Evolutionary conservation across 2,329 filamentous ascomycete species (phyloP).

Genomic region (Pseudocercospora pini-densiflorae): DNA sequence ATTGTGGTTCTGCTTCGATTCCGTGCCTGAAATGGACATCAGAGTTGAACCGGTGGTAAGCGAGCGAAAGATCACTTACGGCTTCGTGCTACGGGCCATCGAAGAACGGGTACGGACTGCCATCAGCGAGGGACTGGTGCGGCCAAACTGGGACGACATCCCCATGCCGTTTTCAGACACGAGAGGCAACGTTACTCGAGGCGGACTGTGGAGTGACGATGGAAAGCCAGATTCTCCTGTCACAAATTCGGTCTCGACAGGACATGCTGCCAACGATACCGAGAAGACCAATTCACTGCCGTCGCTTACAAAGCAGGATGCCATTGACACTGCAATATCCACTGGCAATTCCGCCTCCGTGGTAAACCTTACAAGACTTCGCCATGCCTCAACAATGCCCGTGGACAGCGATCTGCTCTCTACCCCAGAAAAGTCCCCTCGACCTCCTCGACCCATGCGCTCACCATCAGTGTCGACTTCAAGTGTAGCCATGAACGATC

Average conservation of each 20-base stretch:
- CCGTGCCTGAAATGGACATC: constrained; percentile 92
- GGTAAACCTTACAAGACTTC: constrained; percentile 13
- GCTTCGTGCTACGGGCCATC: constrained; percentile 87
- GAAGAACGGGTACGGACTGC: constrained; percentile 95
- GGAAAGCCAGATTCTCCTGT: constrained; percentile 28
- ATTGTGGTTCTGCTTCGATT: constrained; percentile 93
- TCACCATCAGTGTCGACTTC: constrained; percentile 36
- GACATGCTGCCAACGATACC: constrained; percentile 19
- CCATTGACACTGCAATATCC: constrained; percentile 19
- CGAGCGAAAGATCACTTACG: constrained; percentile 92
- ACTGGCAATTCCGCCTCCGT: constrained; percentile 32
- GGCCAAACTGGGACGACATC: constrained; percentile 94
- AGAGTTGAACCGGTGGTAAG: constrained; percentile 96
- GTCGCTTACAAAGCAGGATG: constrained; percentile 18
- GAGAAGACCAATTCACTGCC: constrained; percentile 36
- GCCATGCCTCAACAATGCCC: constrained; percentile 23
- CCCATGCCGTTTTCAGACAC: constrained; percentile 78
- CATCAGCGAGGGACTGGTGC: constrained; percentile 85
- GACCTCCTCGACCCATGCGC: constrained; percentile 27
- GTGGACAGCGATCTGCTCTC: constrained; percentile 6
- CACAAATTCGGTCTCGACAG: not conserved
- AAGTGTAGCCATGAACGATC: constrained; percentile 36
- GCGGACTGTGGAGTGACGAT: constrained; percentile 74
- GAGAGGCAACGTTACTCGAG: constrained; percentile 75
- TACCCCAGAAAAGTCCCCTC: constrained; percentile 11